A percentile compares a stretch with the other conserved stretches of the same genome.
Evolutionary conservation across 2,329 filamentous ascomycete genomes (phyloP).

Genomic region (Calonectria henricotiae): DNA sequence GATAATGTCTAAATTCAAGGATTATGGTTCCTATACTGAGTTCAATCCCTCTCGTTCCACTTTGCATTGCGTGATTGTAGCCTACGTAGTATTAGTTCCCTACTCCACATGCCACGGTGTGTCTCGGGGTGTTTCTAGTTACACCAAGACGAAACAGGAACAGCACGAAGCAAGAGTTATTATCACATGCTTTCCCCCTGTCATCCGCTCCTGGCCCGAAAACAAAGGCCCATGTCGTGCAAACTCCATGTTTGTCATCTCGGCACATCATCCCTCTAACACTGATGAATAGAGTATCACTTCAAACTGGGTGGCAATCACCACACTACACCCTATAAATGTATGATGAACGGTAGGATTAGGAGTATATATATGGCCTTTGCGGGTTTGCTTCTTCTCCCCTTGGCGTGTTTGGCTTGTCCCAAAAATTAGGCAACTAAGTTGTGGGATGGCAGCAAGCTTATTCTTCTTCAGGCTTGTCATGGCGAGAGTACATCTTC

Average conservation of each 20-base stretch:
- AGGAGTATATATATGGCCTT: background rate
- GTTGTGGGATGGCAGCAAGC: background rate
- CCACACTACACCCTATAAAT: background rate
- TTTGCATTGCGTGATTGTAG: background rate
- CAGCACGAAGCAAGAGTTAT: background rate
- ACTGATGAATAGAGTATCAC: too few species aligned
- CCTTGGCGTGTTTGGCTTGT: background rate
- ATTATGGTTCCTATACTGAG: background rate
- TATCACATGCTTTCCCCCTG: background rate
- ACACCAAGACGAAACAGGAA: background rate
- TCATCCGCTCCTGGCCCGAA: background rate
- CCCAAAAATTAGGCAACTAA: conserved; percentile 5
- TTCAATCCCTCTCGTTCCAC: background rate
- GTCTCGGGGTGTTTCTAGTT: too few species aligned
- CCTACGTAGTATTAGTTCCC: too few species aligned
- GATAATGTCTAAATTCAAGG: conserved; percentile 49
- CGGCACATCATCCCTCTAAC: background rate
- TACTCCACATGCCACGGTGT: too few species aligned
- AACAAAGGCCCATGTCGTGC: background rate
- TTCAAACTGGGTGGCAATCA: background rate
- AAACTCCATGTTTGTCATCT: background rate
- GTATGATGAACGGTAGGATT: background rate
- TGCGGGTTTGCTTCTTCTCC: background rate
- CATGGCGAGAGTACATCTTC: conserved; percentile 75
- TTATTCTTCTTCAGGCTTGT: conserved; percentile 63